Percentiles rank a stretch among this genome's conserved stretches.
Evolutionary conservation across 208 protist genomes (phyloP).

Genomic region (Crithidia sp.): DNA sequence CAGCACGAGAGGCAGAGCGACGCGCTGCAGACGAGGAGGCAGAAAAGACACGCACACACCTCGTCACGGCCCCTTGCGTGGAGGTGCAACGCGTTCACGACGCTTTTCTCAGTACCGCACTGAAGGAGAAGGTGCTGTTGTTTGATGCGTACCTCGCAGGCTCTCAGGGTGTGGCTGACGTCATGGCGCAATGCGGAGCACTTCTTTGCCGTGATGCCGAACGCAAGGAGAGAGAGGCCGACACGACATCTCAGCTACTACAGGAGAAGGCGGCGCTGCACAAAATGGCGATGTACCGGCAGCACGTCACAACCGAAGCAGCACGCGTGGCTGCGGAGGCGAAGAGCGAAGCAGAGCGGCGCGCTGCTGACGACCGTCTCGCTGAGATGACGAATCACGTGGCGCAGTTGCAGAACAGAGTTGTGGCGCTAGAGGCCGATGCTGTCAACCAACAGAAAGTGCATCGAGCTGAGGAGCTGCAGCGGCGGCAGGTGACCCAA

Average conservation of each 20-base stretch:
- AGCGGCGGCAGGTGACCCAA: background rate
- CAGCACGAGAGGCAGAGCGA: constrained; percentile 7
- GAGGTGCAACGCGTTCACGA: background rate
- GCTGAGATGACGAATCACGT: background rate
- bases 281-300: constrained; percentile 6
- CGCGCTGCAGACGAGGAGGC: constrained; percentile 5
- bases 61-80: background rate
- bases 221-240: background rate
- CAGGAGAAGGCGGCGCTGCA: constrained; percentile 1
- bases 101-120: background rate
- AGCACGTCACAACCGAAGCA: constrained; percentile 1
- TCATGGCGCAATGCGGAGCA: background rate
- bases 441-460: background rate
- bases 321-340: background rate
- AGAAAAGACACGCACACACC: constrained; percentile 2
- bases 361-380: background rate
- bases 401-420: background rate
- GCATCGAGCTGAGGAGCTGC: background rate
- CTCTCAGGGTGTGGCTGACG: background rate
- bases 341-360: background rate
- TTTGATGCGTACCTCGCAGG: constrained; percentile 6
- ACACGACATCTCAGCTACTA: background rate
- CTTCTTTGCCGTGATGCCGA: constrained; percentile 1
- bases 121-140: constrained; percentile 10
- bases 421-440: background rate